Evolutionary conservation across 768 basidiomycete species (phyloP).

Genomic region (Suillus variegatus): DNA sequence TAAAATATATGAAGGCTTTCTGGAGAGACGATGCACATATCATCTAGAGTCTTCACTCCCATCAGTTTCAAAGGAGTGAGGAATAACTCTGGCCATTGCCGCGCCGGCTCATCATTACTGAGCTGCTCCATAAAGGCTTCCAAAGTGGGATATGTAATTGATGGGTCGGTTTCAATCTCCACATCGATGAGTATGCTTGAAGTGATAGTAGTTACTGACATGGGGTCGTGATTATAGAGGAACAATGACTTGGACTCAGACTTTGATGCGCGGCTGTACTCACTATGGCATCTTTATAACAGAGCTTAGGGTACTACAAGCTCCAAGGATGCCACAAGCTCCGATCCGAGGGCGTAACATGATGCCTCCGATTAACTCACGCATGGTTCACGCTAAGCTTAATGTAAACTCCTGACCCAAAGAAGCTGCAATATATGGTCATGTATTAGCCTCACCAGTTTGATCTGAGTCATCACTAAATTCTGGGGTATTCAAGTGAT

Average conservation of each 20-base stretch:
- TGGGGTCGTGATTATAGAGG: not conserved
- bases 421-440: too few relatives aligned
- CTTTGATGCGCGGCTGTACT: too few relatives aligned
- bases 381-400: too few relatives aligned
- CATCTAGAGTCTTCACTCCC: slow-evolving; percentile 8
- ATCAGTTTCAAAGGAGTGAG: not conserved
- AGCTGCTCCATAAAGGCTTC: slow-evolving; percentile 3
- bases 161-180: slow-evolving; percentile 1
- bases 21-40: slow-evolving; percentile 8
- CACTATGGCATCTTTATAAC: too few relatives aligned
- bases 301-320: too few relatives aligned
- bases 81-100: slow-evolving; percentile 2
- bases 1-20: slow-evolving; percentile 4
- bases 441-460: too few relatives aligned
- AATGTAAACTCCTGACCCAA: too few relatives aligned
- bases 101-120: not conserved
- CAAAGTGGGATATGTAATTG: slow-evolving; percentile 3
- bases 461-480: too few relatives aligned
- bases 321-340: too few relatives aligned
- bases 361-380: too few relatives aligned
- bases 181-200: slow-evolving; percentile 4
- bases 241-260: not conserved
- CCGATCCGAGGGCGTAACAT: too few relatives aligned
- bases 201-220: not conserved
- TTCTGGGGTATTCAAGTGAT: too few relatives aligned